Percentiles rank a stretch among this genome's conserved stretches.
These are phyloP conservation scores for Lodderomyces oxycetoniae DNA, from an alignment of 1,139 yeast genomes.

Conservation along the genomic window DNA sequence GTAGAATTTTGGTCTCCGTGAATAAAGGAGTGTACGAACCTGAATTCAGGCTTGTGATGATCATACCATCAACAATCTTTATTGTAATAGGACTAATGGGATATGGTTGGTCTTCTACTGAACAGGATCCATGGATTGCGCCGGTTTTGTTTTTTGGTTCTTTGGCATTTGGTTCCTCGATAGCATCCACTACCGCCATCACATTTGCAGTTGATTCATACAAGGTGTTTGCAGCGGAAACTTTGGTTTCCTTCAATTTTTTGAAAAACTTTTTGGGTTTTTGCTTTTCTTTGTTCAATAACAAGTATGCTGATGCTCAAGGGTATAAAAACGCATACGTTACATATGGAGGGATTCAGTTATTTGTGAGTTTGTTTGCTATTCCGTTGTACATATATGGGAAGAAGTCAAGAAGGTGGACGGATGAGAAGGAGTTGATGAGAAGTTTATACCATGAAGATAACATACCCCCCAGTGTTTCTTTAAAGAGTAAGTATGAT, in stretches of 20 bases:
- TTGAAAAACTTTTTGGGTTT: conserved; percentile 54
- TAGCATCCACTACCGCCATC: conserved; percentile 59
- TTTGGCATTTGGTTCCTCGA: conserved; percentile 54
- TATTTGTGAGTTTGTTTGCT: conserved; percentile 45
- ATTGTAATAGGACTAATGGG: conserved; percentile 53
- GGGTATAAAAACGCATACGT: conserved; percentile 48
- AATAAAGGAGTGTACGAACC: conserved; percentile 61
- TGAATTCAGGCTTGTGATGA: conserved; percentile 54
- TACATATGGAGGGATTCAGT: conserved; percentile 51
- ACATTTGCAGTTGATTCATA: conserved; percentile 59
- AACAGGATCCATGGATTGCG: conserved; percentile 51
- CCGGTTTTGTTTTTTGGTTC: conserved; percentile 55
- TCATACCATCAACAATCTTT: conserved; percentile 45
- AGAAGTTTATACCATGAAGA: conserved; percentile 28
- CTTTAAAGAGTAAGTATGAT: conserved; percentile 2
- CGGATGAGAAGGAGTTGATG: conserved; percentile 39
- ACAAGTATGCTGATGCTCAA: conserved; percentile 35
- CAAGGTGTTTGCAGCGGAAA: conserved; percentile 55
- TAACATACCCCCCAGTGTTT: conserved; percentile 15
- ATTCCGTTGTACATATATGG: conserved; percentile 56
- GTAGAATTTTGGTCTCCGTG: conserved; percentile 29
- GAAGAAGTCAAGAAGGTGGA: conserved; percentile 48
- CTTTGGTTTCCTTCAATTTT: conserved; percentile 53
- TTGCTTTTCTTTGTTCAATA: conserved; percentile 54
- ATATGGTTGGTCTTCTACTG: conserved; percentile 55